phyloP scores from a whole-genome alignment of 495 filamentous ascomycete genomes.

The Talaromyces wortmannii region DNA sequence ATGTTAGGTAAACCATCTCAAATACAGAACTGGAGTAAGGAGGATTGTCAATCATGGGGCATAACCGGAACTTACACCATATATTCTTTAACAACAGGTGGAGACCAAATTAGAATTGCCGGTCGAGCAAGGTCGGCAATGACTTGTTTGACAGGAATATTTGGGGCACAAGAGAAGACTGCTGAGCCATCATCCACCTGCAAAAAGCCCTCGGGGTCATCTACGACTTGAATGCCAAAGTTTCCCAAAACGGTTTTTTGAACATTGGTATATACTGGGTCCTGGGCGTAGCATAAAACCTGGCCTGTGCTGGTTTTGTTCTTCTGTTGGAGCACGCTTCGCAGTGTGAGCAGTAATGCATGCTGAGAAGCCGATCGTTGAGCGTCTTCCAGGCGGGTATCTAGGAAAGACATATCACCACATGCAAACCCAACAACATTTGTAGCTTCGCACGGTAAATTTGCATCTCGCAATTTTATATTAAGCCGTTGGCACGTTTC shows the following conservation, averaged over 20 bases:
- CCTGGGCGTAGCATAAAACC: constrained; percentile 16
- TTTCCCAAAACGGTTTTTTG: constrained; percentile 12
- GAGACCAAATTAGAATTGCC: constrained; percentile 18
- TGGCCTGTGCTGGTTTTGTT: not conserved
- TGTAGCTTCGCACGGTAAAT: constrained; percentile 2
- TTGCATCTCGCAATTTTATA: not conserved
- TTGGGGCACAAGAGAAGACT: constrained; percentile 15
- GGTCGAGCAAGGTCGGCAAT: constrained; percentile 21
- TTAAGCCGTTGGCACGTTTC: not conserved
- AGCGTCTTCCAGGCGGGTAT: not conserved
- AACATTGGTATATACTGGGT: constrained; percentile 13
- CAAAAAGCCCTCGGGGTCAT: constrained; percentile 21
- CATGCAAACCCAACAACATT: constrained; percentile 16
- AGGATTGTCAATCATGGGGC: not conserved
- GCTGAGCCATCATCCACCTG: constrained; percentile 15
- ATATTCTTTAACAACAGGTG: not conserved
- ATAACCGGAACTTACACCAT: too few species aligned
- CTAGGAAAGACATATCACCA: constrained; percentile 4
- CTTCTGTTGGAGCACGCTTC: not conserved
- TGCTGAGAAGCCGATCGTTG: not conserved
- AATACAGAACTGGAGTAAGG: not conserved
- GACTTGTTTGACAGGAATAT: constrained; percentile 21
- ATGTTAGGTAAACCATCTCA: not conserved
- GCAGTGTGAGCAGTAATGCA: not conserved
- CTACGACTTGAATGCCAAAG: constrained; percentile 6